Base-by-base conservation (phyloP, 352 stramenopile genomes). In the Pythium insidiosum region DNA sequence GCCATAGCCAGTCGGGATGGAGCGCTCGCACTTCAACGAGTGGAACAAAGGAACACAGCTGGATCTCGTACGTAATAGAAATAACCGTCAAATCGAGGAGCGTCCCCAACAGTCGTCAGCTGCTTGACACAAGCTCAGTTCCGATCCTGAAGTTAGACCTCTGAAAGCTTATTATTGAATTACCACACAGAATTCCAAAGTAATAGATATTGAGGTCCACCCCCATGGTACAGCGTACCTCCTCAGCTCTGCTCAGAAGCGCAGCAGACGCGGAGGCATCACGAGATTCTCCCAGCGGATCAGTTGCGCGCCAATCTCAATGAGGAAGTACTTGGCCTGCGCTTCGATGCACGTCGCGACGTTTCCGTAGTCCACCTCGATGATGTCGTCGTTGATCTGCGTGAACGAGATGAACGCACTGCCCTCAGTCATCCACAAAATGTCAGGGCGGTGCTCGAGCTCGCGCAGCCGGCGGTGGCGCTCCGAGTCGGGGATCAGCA, bases 301-400 rank as follows among this genome's bases (percentile, higher is more conserved):
- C 1, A 58, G 30, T 13, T 47, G 33, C 13, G 50, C 50, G 15
- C 50, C 50, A 15, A 58, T 42, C 10, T 58, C 50, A 24, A 58
- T 42, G 40, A 58, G 49, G 26, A 58, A 58, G 19, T 58, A 58
- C 38, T 58, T 30, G 5, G 43, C 50, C 21, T 58, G 50, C 38
- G 44, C 39, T 21, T 45, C 51, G 21, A 51, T 36, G n/a, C 50
- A 58, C n/a, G 26, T 25, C 7, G 41, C 22, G 21, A 58, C 50
- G 26, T 58, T 42, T 35, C 50, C 38, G 35, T 39, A 58, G 23
- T 58, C 50, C n/a, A 58, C 46, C 28, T 58, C 50, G 20, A 58
- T 34, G 29, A 23, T 37, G 9, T 20, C 18, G 18, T 58, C 50
- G 29, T 47, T 29, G 37, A 48, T 26, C 22, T 58, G 50, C 13